These are phyloP conservation scores for Clarireedia monteithiana DNA, from an alignment of 2,329 filamentous ascomycete genomes.

Conservation along the genomic window DNA sequence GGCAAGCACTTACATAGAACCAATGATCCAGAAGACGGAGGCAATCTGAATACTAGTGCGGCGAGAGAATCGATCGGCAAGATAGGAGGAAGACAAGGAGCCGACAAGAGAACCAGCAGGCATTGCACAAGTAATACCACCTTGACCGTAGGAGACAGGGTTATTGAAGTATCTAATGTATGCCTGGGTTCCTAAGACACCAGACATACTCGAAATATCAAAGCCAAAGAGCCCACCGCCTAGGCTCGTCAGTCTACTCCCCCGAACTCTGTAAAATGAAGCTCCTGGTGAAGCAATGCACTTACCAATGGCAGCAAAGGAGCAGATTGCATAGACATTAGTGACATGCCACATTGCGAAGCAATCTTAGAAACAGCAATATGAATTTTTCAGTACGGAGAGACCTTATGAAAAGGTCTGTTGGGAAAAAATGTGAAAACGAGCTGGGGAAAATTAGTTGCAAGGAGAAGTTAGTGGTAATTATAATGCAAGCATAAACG, in stretches of 20 bases:
- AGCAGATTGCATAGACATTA: slow-evolving; percentile 54
- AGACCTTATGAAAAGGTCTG: not conserved
- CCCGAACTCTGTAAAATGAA: not conserved
- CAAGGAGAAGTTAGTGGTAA: not conserved
- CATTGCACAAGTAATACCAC: slow-evolving; percentile 67
- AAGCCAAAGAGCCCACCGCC: slow-evolving; percentile 69
- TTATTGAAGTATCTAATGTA: slow-evolving; percentile 69
- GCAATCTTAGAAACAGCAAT: not conserved
- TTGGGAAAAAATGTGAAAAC: not conserved
- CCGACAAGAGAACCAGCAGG: slow-evolving; percentile 63
- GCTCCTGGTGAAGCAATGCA: slow-evolving; percentile 1
- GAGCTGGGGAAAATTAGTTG: not conserved
- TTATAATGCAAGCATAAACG: not conserved
- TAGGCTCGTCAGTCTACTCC: not conserved
- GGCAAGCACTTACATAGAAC: slow-evolving; percentile 30
- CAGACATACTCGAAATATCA: slow-evolving; percentile 69
- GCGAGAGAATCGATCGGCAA: slow-evolving; percentile 46
- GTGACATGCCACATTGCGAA: slow-evolving; percentile 28
- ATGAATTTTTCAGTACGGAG: not conserved
- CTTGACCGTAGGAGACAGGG: slow-evolving; percentile 49
- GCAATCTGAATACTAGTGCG: slow-evolving; percentile 39
- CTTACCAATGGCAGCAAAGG: slow-evolving; percentile 53
- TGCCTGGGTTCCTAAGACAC: slow-evolving; percentile 55
- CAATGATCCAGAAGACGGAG: slow-evolving; percentile 40
- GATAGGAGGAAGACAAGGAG: slow-evolving; percentile 45